Conservation (phyloP, 148 eudicot species). For the Camellia sinensis region DNA sequence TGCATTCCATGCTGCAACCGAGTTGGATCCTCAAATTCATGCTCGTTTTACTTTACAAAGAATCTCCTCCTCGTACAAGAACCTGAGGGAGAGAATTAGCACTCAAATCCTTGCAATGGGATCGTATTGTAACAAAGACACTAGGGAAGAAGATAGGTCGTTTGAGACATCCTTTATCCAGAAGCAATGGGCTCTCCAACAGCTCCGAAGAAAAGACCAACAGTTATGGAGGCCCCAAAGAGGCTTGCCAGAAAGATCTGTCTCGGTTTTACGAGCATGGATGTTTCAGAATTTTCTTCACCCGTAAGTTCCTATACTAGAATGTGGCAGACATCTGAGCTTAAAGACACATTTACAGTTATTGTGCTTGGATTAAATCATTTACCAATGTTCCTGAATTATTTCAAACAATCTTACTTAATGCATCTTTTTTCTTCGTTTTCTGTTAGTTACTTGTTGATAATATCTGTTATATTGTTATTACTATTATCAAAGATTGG, state of each 20-base stretch:
- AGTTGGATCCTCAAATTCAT: constrained; percentile 72
- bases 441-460: too few species aligned
- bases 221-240: constrained; percentile 93
- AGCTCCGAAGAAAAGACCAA: constrained; percentile 69
- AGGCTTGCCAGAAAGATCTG: constrained; percentile 94
- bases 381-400: neutral
- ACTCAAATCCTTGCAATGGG: constrained; percentile 65
- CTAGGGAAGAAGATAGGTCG: constrained; percentile 29
- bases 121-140: constrained; percentile 15
- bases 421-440: neutral
- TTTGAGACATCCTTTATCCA: constrained; percentile 69
- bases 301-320: constrained; percentile 49
- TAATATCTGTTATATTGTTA: too few species aligned
- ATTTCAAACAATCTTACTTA: neutral
- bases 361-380: too few species aligned
- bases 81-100: constrained; percentile 72
- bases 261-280: constrained; percentile 89
- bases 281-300: constrained; percentile 98
- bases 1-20: constrained; percentile 91
- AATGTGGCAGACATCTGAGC: too few species aligned
- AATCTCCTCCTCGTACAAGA: constrained; percentile 60
- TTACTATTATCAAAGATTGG: too few species aligned
- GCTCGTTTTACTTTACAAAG: constrained; percentile 68
- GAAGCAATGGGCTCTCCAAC: constrained; percentile 91
- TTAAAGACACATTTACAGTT: too few species aligned